Percentiles rank a stretch among this genome's conserved stretches.
These are phyloP conservation scores for Stramenopiles sp. DNA, from an alignment of 352 stramenopile genomes.

Conservation along the genomic window DNA sequence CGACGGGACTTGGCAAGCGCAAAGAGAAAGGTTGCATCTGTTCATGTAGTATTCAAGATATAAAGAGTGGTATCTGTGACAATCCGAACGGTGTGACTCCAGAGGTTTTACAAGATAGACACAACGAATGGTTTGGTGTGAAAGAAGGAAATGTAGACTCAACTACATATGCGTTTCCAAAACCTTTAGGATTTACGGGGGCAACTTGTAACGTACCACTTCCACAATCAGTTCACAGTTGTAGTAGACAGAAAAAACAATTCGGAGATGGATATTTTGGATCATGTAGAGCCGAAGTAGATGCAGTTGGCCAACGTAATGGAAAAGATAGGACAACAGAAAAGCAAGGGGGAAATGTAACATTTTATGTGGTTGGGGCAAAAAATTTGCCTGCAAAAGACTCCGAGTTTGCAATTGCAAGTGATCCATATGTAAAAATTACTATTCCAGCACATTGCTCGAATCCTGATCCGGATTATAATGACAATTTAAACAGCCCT, in stretches of 20 bases:
- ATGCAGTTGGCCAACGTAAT: too few relatives aligned
- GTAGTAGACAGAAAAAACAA: too few relatives aligned
- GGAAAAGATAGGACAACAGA: neutral
- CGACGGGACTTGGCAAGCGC: neutral
- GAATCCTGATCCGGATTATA: too few relatives aligned
- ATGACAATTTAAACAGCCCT: too few relatives aligned
- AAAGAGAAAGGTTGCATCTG: neutral
- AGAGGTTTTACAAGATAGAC: too few relatives aligned
- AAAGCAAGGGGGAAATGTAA: constrained; percentile 46
- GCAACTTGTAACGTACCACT: neutral
- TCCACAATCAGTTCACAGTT: neutral
- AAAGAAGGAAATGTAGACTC: neutral
- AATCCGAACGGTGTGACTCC: too few relatives aligned
- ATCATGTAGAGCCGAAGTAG: too few relatives aligned
- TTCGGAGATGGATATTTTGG: too few relatives aligned
- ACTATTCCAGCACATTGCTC: constrained; percentile 36
- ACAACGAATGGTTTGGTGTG: too few relatives aligned
- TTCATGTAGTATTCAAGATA: too few relatives aligned
- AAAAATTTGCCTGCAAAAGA: constrained; percentile 56
- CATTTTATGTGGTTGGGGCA: constrained; percentile 52
- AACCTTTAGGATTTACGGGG: neutral
- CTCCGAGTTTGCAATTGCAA: constrained; percentile 30
- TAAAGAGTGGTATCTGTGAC: too few relatives aligned
- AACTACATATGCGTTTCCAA: neutral
- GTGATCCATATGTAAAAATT: constrained; percentile 47